phyloP scores from a whole-genome alignment of 805 yeast species.

The Cyberlindnera saturnus region DNA sequence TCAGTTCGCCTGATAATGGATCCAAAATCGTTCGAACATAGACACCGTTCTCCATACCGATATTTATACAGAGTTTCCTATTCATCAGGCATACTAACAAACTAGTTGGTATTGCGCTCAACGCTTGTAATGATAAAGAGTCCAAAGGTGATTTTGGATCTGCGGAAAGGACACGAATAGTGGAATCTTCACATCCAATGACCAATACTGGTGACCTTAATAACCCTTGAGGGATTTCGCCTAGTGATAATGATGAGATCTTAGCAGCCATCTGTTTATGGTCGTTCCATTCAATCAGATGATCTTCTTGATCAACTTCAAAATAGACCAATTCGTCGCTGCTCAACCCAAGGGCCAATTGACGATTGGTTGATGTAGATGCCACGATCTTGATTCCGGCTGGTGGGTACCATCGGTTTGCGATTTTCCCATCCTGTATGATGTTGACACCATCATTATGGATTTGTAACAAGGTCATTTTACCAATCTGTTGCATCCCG shows the following conservation, averaged over 20 bases:
- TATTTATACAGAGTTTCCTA: constrained; percentile 43
- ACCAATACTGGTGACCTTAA: constrained; percentile 53
- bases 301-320: constrained; percentile 62
- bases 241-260: constrained; percentile 40
- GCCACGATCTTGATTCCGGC: constrained; percentile 57
- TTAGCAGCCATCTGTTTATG: constrained; percentile 46
- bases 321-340: constrained; percentile 76
- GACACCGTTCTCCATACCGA: constrained; percentile 82
- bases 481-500: constrained; percentile 63
- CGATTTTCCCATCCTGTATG: constrained; percentile 27
- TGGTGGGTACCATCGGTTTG: constrained; percentile 73
- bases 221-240: constrained; percentile 43
- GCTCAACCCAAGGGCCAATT: constrained; percentile 65
- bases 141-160: constrained; percentile 56
- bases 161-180: constrained; percentile 63
- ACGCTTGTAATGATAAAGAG: constrained; percentile 54
- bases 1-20: constrained; percentile 49
- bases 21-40: constrained; percentile 62
- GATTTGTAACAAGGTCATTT: constrained; percentile 60
- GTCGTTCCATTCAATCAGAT: constrained; percentile 65
- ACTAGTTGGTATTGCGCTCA: constrained; percentile 45
- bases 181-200: constrained; percentile 65
- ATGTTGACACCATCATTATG: constrained; percentile 67
- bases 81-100: constrained; percentile 24
- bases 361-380: constrained; percentile 61